Base-by-base conservation (phyloP, 805 yeast genomes). In the Suhomyces vadensis region DNA sequence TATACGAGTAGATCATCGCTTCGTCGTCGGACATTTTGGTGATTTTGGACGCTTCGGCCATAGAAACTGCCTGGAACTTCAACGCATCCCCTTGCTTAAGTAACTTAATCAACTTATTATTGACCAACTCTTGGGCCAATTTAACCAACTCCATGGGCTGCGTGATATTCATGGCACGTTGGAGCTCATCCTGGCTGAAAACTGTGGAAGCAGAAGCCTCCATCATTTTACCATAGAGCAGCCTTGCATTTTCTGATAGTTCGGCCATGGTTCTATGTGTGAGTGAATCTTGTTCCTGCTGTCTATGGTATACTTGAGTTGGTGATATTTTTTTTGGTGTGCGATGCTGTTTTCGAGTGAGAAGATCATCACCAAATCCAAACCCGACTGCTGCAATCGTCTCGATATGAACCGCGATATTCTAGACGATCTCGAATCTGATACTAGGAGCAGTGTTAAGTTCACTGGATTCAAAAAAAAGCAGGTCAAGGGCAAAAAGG, bases 1-100 rank as follows among this genome's bases (percentile, higher is more conserved):
- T 92, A 57, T 90, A 85, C 1, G 94, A 83, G 61, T 92, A 92
- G 21, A 92, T 85, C 79, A 92, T 79, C 19, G 91, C 84, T 65
- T 94, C 98, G 56, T 94, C 99, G 22, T 83, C 78, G 6, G 78
- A 61, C 97, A 92, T 90, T 29, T 81, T 75, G 20, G 83, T 73
- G 49, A 88, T 79, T 57, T 87, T 87, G 21, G 69, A 77, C 7
- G 97, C 97, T 50, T 90, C 97, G 9, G 77, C 69, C 31, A 74
- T 65, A 5, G 83, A 74, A 2, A 88, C 85, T 1, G 91, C 89
- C 59, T 85, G 87, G 66, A 90, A 94, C 58, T 77, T 75, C 48
- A 85, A 73, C 48, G 73, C 85, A 47, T 78, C 85, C 44, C 84
- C 84, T 49, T 75, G 80, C 54, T 82, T 85, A 20, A 84, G 75